Conservation (phyloP, 768 basidiomycete species). For the Pholiota microspora region DNA sequence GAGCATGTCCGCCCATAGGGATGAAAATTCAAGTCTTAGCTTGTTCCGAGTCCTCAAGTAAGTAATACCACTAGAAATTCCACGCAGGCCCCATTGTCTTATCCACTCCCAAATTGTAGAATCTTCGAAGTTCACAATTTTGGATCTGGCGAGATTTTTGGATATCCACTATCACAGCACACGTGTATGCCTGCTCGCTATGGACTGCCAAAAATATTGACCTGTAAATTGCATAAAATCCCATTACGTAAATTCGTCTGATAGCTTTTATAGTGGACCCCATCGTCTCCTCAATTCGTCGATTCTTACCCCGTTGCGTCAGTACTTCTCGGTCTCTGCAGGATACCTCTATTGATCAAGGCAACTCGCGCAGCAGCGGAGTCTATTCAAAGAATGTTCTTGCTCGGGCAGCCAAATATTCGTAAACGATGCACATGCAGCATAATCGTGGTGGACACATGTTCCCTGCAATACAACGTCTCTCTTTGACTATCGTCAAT, state of each 20-base stretch:
- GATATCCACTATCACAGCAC: background rate
- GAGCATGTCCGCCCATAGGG: no score
- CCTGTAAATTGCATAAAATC: background rate
- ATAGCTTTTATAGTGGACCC: background rate
- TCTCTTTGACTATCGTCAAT: constrained; percentile 38
- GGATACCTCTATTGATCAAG: background rate
- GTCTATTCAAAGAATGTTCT: background rate
- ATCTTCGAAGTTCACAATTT: no score
- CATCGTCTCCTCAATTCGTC: background rate
- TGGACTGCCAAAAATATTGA: background rate
- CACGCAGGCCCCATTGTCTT: background rate
- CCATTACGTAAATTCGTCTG: background rate
- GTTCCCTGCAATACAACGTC: constrained; percentile 30
- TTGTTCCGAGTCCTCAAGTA: no score
- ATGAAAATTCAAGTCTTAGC: no score
- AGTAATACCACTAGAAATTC: no score
- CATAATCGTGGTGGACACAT: constrained; percentile 38
- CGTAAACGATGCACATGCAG: constrained; percentile 36
- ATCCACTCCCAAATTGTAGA: no score
- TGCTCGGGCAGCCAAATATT: constrained; percentile 27
- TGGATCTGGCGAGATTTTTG: no score
- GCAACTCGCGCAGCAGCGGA: background rate
- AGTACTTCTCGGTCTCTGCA: background rate
- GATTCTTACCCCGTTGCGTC: background rate
- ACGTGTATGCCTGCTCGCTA: background rate